A percentile compares a stretch with the other conserved stretches of the same genome.
Conservation (phyloP, 164 flowering plant genomes). For the Magnolia kwangsiensis region DNA sequence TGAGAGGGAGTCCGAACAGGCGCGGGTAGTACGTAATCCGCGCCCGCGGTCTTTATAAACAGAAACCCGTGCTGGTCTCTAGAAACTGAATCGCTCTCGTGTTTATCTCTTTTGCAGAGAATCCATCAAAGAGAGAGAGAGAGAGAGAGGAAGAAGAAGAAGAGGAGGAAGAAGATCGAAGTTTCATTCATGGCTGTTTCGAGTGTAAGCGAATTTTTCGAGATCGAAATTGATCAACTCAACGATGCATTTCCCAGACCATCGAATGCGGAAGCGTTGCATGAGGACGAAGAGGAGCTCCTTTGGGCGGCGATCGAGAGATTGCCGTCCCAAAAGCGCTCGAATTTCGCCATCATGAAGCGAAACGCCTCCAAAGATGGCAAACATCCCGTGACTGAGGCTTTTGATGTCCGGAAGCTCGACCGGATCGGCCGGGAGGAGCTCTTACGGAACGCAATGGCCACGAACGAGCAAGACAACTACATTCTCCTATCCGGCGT, state of each 20-base stretch:
- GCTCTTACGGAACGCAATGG: slow-evolving; percentile 64
- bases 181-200: slow-evolving; percentile 27
- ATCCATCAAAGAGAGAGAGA: background rate
- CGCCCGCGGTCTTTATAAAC: no score
- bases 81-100: background rate
- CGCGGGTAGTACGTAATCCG: no score
- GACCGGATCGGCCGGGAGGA: slow-evolving; percentile 50
- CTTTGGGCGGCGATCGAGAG: slow-evolving; percentile 74
- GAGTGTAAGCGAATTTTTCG: slow-evolving; percentile 73
- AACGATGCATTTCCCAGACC: slow-evolving; percentile 34
- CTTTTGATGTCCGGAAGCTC: slow-evolving; percentile 67
- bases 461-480: slow-evolving; percentile 78
- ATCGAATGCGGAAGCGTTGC: slow-evolving; percentile 58
- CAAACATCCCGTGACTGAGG: slow-evolving; percentile 20
- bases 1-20: no score
- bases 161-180: background rate
- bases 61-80: background rate
- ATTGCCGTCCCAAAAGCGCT: slow-evolving; percentile 55
- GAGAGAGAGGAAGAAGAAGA: background rate
- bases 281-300: slow-evolving; percentile 67
- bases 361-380: slow-evolving; percentile 26
- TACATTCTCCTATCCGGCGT: slow-evolving; percentile 58
- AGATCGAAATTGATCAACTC: slow-evolving; percentile 28
- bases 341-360: slow-evolving; percentile 49
- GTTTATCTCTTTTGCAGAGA: background rate